These are phyloP conservation scores for Sclerotinia borealis DNA, from an alignment of 2,329 filamentous ascomycete species.

Conservation along the genomic window DNA sequence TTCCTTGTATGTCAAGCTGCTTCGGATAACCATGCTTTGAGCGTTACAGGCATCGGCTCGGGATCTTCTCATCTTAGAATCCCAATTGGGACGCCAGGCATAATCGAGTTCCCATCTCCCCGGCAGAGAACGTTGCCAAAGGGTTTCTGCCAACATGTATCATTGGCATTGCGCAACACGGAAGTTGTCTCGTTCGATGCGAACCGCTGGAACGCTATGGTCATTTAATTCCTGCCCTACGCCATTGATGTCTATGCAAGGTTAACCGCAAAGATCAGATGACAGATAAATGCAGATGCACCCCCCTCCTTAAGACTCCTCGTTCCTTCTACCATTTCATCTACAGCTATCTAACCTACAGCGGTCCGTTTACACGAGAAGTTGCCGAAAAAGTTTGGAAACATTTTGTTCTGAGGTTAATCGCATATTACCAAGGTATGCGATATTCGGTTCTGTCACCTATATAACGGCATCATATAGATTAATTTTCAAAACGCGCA, in stretches of 20 bases:
- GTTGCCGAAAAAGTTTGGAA: slow-evolving; percentile 23
- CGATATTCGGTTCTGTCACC: slow-evolving; percentile 27
- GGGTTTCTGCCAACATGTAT: slow-evolving; percentile 11
- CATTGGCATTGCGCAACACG: slow-evolving; percentile 31
- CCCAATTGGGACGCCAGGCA: slow-evolving; percentile 19
- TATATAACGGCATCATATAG: slow-evolving; percentile 31
- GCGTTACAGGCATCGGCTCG: slow-evolving; percentile 20
- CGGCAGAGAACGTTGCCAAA: slow-evolving; percentile 19
- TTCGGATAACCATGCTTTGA: slow-evolving; percentile 11
- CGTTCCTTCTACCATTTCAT: slow-evolving; percentile 22
- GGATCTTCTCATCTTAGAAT: slow-evolving; percentile 21
- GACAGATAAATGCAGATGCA: slow-evolving; percentile 32
- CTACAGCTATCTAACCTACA: slow-evolving; percentile 24
- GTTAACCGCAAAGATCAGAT: slow-evolving; percentile 28
- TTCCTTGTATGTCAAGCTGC: slow-evolving; percentile 6
- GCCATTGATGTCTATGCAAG: slow-evolving; percentile 28
- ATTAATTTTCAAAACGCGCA: slow-evolving; percentile 27
- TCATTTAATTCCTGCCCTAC: slow-evolving; percentile 30
- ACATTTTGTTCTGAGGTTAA: slow-evolving; percentile 26
- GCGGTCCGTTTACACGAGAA: neutral
- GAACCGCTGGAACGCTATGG: slow-evolving; percentile 44
- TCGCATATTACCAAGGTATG: slow-evolving; percentile 25
- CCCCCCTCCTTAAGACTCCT: slow-evolving; percentile 22
- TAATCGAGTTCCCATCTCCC: slow-evolving; percentile 23
- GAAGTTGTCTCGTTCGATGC: slow-evolving; percentile 44